Evolutionary conservation across 345 rosid genomes (phyloP), one percentile per base, ranked within the genome.

Genomic region (Populus pruinosa): DNA sequence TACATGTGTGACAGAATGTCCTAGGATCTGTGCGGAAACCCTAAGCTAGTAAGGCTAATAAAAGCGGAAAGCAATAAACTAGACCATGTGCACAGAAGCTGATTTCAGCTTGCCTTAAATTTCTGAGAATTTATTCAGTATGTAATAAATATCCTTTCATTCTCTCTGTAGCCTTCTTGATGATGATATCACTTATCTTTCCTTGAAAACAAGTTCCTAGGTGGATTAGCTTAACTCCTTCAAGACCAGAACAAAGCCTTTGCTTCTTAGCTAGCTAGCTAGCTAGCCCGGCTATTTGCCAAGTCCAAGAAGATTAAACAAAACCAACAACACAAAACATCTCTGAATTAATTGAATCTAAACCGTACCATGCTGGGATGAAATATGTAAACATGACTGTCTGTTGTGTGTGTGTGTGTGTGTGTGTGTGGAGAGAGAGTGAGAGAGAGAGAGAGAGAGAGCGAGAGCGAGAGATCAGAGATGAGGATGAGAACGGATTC

Each of bases 41-140:
- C 92, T 89, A 83, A 78, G 82, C 84, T 78, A 75, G 85, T 74
- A 84, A 86, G 76, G 78, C 61, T 77, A 56, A 76, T 59, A 77
- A 74, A 82, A 82, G 76, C 79, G 76, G 75, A 75, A 72, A 76
- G 72, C 55, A 73, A 65, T 73, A 61, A 81, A 75, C 65, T 66
- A 70, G 69, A 65, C 56, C 18, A 53, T 77, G 59, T 16, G 8
- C 21, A 6, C 9, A 16, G 74, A 72, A 62, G 70, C 70, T 39
- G 62, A 49, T 66, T 64, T 71, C 65, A 27, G 56, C 72, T 70
- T 66, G 50, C 23, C 62, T 29, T 29, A 4, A 29, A 11, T 31
- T 13, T n/a, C 31, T 49, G 41, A n/a, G 41, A 72, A 62, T 43
- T 2, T 16, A 29, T 18, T 43, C n/a, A 6, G 29, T 17, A 16